Base-by-base conservation (phyloP, 2,329 filamentous ascomycete genomes). In the Coniochaeta pulveracea region DNA sequence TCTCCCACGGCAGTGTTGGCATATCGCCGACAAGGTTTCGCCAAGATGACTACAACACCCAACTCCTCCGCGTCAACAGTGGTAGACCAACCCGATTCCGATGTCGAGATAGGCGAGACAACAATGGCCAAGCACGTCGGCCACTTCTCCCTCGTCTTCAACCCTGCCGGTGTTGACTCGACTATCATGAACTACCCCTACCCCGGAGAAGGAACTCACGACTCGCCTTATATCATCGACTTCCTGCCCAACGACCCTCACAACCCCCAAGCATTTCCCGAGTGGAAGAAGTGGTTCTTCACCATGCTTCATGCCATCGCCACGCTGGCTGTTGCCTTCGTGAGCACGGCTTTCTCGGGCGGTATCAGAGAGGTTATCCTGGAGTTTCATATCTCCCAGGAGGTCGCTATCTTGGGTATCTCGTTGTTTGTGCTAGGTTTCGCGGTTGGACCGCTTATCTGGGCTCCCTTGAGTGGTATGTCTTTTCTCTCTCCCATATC, bases 161-260 rank as follows among this genome's bases (percentile, higher is more conserved):
- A 78, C 47, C 74, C 73, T 34, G 63, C 65, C 17, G 68, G 67
- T 27, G 55, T 82, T 33, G 76, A 67, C 1, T 59, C 66, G 29
- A 64, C 67, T 34, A 67, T 78, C 7, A 53, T 76, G 28, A 57
- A 68, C 33, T 60, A 71, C 50, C 50, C 56, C 3, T 82, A 80
- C 44, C 48, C 54, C 11, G 77, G 77, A 17, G 52, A 65, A 10
- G 81, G 81, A 38, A 85, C 80, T 2, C 50, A 63, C 7, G 71
- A 79, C 26, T 72, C 78, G 25, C 81, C 81, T 1, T 85, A 71
- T 41, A 55, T 76, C 19, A 78, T 85, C 42, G 69, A 73, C 35
- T 86, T 78, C 57, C 66, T 83, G 64, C 73, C 19, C 3, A 46
- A 69, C 31, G 71, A 76, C 43, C 63, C 67, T 6, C 56, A 65